Percentiles rank a stretch among this genome's conserved stretches.
Evolutionary conservation across 176 grass and related monocot genomes (phyloP).

Genomic region (Alopecurus myosuroides): DNA sequence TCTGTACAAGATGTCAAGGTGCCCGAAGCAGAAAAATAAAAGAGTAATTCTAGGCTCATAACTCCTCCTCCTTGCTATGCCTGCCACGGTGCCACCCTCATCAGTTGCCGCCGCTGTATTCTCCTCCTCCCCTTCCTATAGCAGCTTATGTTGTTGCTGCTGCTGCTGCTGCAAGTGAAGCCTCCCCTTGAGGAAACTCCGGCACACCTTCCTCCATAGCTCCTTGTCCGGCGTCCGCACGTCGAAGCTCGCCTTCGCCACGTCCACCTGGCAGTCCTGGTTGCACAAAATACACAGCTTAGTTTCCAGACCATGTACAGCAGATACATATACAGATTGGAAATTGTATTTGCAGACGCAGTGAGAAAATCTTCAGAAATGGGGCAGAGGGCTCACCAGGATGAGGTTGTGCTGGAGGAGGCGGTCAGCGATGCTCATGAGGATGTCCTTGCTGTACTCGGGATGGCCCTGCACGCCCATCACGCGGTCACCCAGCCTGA

Average conservation of each 20-base stretch:
- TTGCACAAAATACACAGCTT: neutral
- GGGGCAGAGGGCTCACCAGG: conserved; percentile 26
- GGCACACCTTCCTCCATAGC: conserved; percentile 81
- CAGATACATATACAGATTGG: too few relatives aligned
- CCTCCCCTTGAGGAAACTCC: conserved; percentile 67
- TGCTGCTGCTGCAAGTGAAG: conserved; percentile 29
- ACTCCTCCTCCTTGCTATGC: neutral
- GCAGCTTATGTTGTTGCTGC: neutral
- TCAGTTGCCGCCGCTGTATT: neutral
- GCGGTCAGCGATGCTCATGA: conserved; percentile 71
- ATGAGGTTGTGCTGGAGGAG: conserved; percentile 60
- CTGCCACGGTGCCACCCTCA: too few relatives aligned
- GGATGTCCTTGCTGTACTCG: conserved; percentile 87
- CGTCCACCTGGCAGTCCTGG: conserved; percentile 66
- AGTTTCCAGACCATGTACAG: neutral
- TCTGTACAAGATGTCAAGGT: neutral
- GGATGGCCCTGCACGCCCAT: conserved; percentile 96
- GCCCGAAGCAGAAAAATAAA: conserved; percentile 38
- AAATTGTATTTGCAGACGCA: neutral
- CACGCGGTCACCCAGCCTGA: conserved; percentile 49
- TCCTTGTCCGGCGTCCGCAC: conserved; percentile 59
- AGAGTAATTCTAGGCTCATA: conserved; percentile 28
- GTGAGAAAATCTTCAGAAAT: neutral
- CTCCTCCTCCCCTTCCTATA: conserved; percentile 8
- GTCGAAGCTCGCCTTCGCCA: conserved; percentile 57